These are phyloP conservation scores for Tetrapisispora namnaoensis DNA, from an alignment of 805 yeast genomes.

Conservation along the genomic window DNA sequence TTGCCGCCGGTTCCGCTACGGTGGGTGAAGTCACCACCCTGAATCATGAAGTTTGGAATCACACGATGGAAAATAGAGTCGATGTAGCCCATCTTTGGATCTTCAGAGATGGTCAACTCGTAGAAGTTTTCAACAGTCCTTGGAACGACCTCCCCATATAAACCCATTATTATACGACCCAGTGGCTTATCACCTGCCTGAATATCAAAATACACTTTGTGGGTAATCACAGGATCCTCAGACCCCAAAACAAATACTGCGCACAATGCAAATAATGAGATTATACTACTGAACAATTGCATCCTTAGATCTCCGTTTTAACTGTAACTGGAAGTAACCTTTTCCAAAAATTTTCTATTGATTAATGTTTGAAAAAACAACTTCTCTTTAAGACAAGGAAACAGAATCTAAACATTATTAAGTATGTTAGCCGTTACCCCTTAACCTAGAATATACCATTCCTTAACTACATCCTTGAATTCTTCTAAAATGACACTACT, in stretches of 20 bases:
- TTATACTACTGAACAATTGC: not conserved
- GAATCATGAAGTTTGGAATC: conserved; percentile 91
- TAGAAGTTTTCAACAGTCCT: conserved; percentile 91
- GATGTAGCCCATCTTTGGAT: conserved; percentile 74
- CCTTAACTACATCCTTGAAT: too few species aligned
- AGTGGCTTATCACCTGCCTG: conserved; percentile 59
- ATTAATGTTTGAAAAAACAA: too few species aligned
- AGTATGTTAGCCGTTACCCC: too few species aligned
- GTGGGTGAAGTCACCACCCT: conserved; percentile 85
- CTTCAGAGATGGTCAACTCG: conserved; percentile 84
- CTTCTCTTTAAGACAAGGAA: too few species aligned
- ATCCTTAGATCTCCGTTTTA: not conserved
- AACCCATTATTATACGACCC: conserved; percentile 75
- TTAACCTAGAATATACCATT: too few species aligned
- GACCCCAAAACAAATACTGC: conserved; percentile 5
- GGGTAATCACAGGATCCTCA: conserved; percentile 9
- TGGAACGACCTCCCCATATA: conserved; percentile 80
- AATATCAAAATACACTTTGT: conserved; percentile 64
- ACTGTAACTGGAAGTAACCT: too few species aligned
- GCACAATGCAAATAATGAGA: not conserved
- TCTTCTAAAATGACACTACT: too few species aligned
- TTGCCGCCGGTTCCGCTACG: conserved; percentile 94
- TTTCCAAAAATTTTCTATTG: too few species aligned
- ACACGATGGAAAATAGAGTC: conserved; percentile 88
- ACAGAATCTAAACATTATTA: too few species aligned